A percentile compares a stretch with the other conserved stretches of the same genome.
Conservation (phyloP, 2,329 filamentous ascomycete genomes). For the Pseudogymnoascus sp. region DNA sequence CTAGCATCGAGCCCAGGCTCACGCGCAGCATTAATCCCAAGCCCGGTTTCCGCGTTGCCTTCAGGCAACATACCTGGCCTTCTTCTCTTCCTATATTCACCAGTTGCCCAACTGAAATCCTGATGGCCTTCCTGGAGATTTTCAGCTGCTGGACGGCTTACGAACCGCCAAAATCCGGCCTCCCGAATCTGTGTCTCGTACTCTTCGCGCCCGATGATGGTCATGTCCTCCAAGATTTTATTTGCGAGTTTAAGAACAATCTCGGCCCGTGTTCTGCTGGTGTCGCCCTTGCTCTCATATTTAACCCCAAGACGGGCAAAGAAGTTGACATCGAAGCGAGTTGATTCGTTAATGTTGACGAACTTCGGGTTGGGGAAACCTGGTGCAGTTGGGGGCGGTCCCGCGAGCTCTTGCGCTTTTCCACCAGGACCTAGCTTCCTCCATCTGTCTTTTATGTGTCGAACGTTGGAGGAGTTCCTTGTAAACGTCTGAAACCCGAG, state of each 20-base stretch:
- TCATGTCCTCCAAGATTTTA: constrained; percentile 25
- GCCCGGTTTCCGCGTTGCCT: neutral
- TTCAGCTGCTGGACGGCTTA: constrained; percentile 19
- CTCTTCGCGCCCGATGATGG: constrained; percentile 23
- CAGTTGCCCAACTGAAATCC: constrained; percentile 12
- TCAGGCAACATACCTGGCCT: neutral
- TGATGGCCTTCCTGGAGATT: constrained; percentile 7
- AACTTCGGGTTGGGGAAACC: neutral
- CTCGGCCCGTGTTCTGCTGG: constrained; percentile 23
- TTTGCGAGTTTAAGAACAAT: constrained; percentile 23
- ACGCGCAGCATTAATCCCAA: neutral
- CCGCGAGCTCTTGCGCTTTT: neutral
- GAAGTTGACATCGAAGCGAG: constrained; percentile 22
- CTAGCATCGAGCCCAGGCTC: neutral
- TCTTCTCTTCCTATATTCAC: constrained; percentile 1
- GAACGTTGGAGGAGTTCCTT: neutral
- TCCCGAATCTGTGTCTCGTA: constrained; percentile 22
- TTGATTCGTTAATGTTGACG: neutral
- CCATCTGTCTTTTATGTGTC: neutral
- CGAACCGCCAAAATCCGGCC: constrained; percentile 29
- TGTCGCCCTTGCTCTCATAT: constrained; percentile 17
- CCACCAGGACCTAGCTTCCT: neutral
- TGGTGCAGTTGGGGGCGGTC: neutral
- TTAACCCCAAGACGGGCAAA: constrained; percentile 26
- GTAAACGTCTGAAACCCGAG: neutral